These are phyloP conservation scores for Curvularia eragrostidis DNA, from an alignment of 2,329 filamentous ascomycete genomes.

Conservation along the genomic window DNA sequence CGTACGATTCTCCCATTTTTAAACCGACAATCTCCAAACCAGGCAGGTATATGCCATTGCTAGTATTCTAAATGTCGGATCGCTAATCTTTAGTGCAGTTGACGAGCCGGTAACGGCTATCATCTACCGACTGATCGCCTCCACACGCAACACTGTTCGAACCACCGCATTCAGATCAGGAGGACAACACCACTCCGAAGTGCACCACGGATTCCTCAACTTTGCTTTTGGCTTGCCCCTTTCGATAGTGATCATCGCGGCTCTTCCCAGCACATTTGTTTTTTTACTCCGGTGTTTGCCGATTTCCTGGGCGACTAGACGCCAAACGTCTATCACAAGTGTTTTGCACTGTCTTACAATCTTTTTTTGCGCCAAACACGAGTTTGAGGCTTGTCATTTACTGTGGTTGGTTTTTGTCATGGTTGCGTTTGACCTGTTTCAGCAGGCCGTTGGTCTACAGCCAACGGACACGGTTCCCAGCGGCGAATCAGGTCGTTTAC, in stretches of 20 bases:
- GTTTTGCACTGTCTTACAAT: conserved; percentile 33
- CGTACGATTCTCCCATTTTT: conserved; percentile 12
- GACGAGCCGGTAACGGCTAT: conserved; percentile 18
- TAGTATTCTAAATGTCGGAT: background rate
- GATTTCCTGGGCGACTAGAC: conserved; percentile 30
- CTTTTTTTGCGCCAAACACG: conserved; percentile 31
- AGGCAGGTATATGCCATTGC: conserved; percentile 9
- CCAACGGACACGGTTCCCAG: conserved; percentile 19
- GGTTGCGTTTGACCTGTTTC: conserved; percentile 43
- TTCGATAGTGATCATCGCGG: conserved; percentile 28
- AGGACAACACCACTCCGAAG: conserved; percentile 18
- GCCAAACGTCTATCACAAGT: conserved; percentile 29
- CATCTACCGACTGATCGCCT: conserved; percentile 22
- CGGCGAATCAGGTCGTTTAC: conserved; percentile 26
- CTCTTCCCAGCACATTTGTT: conserved; percentile 29
- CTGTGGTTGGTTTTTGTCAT: conserved; percentile 40
- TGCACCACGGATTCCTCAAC: conserved; percentile 23
- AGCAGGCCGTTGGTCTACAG: conserved; percentile 20
- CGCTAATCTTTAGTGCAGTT: conserved; percentile 22
- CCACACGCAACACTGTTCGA: conserved; percentile 17
- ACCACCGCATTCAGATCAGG: conserved; percentile 12
- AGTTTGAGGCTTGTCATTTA: conserved; percentile 28
- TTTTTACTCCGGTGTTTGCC: conserved; percentile 23
- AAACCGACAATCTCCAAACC: conserved; percentile 7
- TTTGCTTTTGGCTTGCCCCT: conserved; percentile 28